Evolutionary conservation across 2,329 filamentous ascomycete species (phyloP), one percentile per base, ranked within the genome.

Genomic region (Tolypocladium pustulatum): DNA sequence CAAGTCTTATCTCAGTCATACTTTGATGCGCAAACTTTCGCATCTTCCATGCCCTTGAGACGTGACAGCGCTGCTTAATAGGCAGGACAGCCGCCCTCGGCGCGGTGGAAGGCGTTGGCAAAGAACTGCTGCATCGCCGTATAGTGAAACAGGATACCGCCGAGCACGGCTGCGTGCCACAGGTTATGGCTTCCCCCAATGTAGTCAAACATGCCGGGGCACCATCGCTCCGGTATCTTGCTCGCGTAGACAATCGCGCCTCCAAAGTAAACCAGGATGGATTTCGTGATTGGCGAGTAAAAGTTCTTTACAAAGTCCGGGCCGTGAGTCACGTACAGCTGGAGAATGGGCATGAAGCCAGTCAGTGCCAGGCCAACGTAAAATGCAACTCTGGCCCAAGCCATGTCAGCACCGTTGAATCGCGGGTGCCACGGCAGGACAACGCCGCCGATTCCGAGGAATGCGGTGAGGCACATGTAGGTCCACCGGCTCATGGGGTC

Each of bases 141-240:
- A 75, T 97, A 99, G 73, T 99, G 94, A 72, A 96, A 97, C n/a
- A 97, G 74, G 59, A 99, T 99, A 13, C 94, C 94, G 20, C 92
- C 91, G 34, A 99, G 78, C 13, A 99, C 94, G 9, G 94, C 94
- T 38, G 96, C 75, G 73, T 99, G 94, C 94, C 94, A 99, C 60
- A 99, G 85, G 73, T 99, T 99, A 75, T 99, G 94, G 72, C 90
- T 95, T 53, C 91, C 92, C 43, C 94, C 94, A 46, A 95, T 81
- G 71, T 97, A 97, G 73, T 99, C 94, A 66, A 99, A 99, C 70
- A 88, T 84, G 55, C 94, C 94, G 0, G 94, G 94, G 65, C 81
- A 88, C 89, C 91, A 99, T 61, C 92, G 82, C 77, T 99, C 94
- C 2, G 94, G 94, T 0, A 96, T 81, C 73, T 96, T 93, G 71